Evolutionary conservation across 192 early-diverging fungal genomes (phyloP), one percentile per base, ranked within the genome.

Genomic region (Blastocladiella britannica): DNA sequence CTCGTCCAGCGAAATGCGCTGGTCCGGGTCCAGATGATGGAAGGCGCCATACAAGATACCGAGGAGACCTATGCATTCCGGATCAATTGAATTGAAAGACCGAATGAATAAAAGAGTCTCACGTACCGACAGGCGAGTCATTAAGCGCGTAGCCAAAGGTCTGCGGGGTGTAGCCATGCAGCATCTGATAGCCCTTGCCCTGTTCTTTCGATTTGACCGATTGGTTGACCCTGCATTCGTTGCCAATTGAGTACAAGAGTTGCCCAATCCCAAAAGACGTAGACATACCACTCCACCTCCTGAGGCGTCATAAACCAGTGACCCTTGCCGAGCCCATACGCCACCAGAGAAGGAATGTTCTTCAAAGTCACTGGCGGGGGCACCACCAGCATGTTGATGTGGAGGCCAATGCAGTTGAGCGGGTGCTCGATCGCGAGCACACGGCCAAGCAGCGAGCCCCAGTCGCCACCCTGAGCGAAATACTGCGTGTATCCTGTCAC

Each of bases 391-490:
- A 64, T 62, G 12, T 64, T 68, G 58, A 68, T 26, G 29, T 74
- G 73, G 25, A 75, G 70, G 5, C 67, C 75, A 9, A 67, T 53
- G 52, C 68, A 71, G 37, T 61, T 28, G 6, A 64, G 62, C 0
- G 73, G 73, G 54, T 68, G 66, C 30, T 65, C 56, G 6, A 70
- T 61, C 18, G 72, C 77, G 31, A 79, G 55, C 4, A 57, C 56
- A 4, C 66, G 66, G 1, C 65, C 53, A 26, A 79, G 63, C 25
- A 78, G 53, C 5, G 59, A 59, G 6, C 76, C 76, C 76, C 76
- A 78, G 54, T 78, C 76, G 22, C 76, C 76, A 18, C 76, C 76
- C 57, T 78, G 76, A 3, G 67, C 72, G 25, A 70, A 22, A 53
- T 78, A 78, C 51, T 65, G 26, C 24, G 47, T 58, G 58, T 78